Evolutionary conservation across 2,329 filamentous ascomycete species (phyloP).

Genomic region (Onygena corvina): DNA sequence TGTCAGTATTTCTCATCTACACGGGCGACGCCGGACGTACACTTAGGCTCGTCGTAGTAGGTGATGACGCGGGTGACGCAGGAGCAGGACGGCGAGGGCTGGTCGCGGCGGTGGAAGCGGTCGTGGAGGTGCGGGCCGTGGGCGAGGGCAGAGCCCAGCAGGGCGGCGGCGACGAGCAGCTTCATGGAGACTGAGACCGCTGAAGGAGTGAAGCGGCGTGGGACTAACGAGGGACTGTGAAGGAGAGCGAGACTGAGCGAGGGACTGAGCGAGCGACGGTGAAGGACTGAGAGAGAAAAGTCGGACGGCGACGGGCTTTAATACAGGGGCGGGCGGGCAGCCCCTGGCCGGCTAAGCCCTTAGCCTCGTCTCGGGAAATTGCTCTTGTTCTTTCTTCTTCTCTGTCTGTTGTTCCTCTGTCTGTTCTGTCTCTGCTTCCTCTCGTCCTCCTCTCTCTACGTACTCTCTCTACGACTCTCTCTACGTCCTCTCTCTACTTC

Average conservation of each 20-base stretch:
- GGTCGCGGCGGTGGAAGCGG: conserved; percentile 46
- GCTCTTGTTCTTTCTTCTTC: neutral
- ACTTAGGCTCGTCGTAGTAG: conserved; percentile 53
- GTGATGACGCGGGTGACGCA: conserved; percentile 67
- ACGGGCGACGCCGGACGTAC: conserved; percentile 39
- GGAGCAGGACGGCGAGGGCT: conserved; percentile 39
- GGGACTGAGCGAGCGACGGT: conserved; percentile 6
- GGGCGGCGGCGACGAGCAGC: conserved; percentile 51
- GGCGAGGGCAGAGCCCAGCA: conserved; percentile 43
- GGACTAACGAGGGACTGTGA: too few relatives aligned
- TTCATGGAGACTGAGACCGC: conserved; percentile 60
- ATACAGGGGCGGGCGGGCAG: too few relatives aligned
- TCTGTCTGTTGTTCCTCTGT: neutral
- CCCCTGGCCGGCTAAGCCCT: too few relatives aligned
- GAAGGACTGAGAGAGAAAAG: conserved; percentile 8
- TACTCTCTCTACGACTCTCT: too few relatives aligned
- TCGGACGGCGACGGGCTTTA: neutral
- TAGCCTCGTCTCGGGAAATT: neutral
- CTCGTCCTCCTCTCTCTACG: neutral
- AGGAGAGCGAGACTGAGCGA: conserved; percentile 6
- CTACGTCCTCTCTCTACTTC: neutral
- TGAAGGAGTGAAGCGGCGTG: conserved; percentile 50
- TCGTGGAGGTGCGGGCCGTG: conserved; percentile 45
- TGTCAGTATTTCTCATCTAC: conserved; percentile 22
- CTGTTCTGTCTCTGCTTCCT: neutral